A percentile compares a stretch with the other conserved stretches of the same genome.
Conservation (phyloP, 2,329 filamentous ascomycete genomes). For the Ophiosphaerella narmari region DNA sequence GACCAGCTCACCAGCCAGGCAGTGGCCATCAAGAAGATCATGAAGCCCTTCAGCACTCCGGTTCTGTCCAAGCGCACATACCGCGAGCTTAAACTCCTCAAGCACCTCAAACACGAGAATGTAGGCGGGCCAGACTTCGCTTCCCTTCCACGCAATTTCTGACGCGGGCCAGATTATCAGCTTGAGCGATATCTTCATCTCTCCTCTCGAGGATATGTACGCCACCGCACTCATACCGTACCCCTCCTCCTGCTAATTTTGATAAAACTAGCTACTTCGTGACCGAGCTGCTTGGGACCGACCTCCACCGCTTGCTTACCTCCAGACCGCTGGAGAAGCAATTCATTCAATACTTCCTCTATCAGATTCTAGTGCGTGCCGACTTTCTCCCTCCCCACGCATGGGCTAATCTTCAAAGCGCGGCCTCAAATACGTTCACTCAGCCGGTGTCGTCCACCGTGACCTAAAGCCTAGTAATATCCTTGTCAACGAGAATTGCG, state of each 20-base stretch:
- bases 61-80: slow-evolving; percentile 98
- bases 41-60: slow-evolving; percentile 99
- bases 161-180: slow-evolving; percentile 73
- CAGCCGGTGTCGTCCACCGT: slow-evolving; percentile 94
- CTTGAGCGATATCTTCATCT: slow-evolving; percentile 99
- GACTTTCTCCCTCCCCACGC: slow-evolving; percentile 60
- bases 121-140: slow-evolving; percentile 54
- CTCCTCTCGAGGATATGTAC: slow-evolving; percentile 96
- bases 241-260: slow-evolving; percentile 19
- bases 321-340: slow-evolving; percentile 97
- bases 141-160: slow-evolving; percentile 12
- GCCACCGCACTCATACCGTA: slow-evolving; percentile 34
- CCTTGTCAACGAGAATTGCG: slow-evolving; percentile 98
- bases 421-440: slow-evolving; percentile 98
- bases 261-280: slow-evolving; percentile 79
- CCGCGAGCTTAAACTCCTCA: slow-evolving; percentile 93
- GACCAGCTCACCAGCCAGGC: slow-evolving; percentile 97
- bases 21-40: slow-evolving; percentile 99
- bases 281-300: slow-evolving; percentile 94
- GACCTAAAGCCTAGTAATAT: slow-evolving; percentile 99
- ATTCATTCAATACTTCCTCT: slow-evolving; percentile 99
- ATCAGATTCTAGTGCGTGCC: slow-evolving; percentile 87
- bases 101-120: slow-evolving; percentile 96
- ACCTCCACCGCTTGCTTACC: slow-evolving; percentile 92
- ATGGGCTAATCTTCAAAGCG: slow-evolving; percentile 62